Evolutionary conservation across 495 filamentous ascomycete genomes (phyloP).

Genomic region (Terfezia boudieri): DNA sequence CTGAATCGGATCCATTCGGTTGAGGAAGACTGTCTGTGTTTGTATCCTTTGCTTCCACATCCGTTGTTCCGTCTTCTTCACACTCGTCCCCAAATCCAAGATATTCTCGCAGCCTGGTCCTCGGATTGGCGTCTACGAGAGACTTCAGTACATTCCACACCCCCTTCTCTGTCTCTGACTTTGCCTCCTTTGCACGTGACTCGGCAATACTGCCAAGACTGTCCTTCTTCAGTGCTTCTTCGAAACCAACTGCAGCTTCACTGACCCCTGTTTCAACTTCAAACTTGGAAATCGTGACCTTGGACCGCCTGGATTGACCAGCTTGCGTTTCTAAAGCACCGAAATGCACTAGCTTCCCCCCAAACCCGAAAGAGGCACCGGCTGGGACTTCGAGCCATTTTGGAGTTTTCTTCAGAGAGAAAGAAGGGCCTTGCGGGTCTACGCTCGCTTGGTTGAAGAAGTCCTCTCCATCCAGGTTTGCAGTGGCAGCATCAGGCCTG

Average conservation of each 20-base stretch:
- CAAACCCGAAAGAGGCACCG: constrained; percentile 85
- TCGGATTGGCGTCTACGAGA: constrained; percentile 57
- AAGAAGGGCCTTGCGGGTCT: constrained; percentile 69
- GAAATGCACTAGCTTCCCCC: constrained; percentile 74
- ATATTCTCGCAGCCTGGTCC: constrained; percentile 60
- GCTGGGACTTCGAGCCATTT: constrained; percentile 76
- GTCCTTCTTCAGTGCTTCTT: constrained; percentile 54
- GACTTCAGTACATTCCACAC: constrained; percentile 90
- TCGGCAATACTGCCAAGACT: constrained; percentile 64
- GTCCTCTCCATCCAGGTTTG: constrained; percentile 64
- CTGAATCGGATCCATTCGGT: constrained; percentile 20
- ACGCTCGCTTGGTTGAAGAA: constrained; percentile 89
- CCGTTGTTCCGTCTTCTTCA: constrained; percentile 32
- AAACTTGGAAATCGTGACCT: constrained; percentile 62
- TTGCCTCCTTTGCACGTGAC: constrained; percentile 45
- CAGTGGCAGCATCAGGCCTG: constrained; percentile 19
- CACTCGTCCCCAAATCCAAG: constrained; percentile 50
- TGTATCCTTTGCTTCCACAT: constrained; percentile 17
- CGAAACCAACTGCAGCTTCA: constrained; percentile 64
- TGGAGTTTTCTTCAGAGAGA: constrained; percentile 66
- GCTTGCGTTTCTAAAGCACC: constrained; percentile 31
- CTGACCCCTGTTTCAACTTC: constrained; percentile 73
- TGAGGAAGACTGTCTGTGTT: constrained; percentile 8
- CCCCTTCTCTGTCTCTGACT: constrained; percentile 71
- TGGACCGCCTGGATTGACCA: constrained; percentile 43